Evolutionary conservation across 495 filamentous ascomycete species (phyloP).

Genomic region (Ramalina intermedia): DNA sequence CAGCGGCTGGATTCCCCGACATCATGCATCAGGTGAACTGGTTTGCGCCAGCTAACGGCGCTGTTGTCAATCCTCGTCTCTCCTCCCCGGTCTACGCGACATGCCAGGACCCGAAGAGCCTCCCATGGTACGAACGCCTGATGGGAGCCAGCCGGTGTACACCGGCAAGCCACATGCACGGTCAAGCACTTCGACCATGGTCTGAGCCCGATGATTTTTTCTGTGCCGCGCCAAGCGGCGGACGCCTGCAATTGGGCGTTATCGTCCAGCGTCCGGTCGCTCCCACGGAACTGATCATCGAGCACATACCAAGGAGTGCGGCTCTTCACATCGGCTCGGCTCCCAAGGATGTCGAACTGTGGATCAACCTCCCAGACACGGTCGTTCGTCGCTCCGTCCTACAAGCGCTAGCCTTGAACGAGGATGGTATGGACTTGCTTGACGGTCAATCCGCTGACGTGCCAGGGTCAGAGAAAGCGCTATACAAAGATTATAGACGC

Average conservation of each 20-base stretch:
- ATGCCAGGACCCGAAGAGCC: background rate
- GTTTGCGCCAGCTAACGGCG: conserved; percentile 3
- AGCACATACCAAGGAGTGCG: conserved; percentile 28
- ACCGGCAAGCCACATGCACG: too few relatives aligned
- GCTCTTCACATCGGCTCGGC: conserved; percentile 20
- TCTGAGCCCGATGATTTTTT: conserved; percentile 33
- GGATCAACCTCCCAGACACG: conserved; percentile 15
- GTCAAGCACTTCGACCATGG: conserved; percentile 24
- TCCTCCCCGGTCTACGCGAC: conserved; percentile 1
- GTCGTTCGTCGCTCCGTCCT: background rate
- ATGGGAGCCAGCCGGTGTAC: too few relatives aligned
- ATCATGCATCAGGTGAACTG: conserved; percentile 6
- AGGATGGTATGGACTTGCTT: background rate
- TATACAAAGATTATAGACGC: conserved; percentile 16
- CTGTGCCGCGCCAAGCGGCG: conserved; percentile 26
- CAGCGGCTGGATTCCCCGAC: background rate
- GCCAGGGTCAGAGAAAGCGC: background rate
- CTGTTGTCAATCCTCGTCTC: conserved; percentile 1
- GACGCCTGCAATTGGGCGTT: conserved; percentile 28
- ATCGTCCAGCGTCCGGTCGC: conserved; percentile 23
- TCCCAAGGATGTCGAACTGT: conserved; percentile 33
- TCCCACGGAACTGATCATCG: conserved; percentile 33
- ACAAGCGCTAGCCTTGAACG: background rate
- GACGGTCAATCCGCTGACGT: background rate
- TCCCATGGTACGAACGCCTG: too few relatives aligned